Base-by-base conservation (phyloP, 73 alveolate species). In the Paramecium sonneborni region DNA sequence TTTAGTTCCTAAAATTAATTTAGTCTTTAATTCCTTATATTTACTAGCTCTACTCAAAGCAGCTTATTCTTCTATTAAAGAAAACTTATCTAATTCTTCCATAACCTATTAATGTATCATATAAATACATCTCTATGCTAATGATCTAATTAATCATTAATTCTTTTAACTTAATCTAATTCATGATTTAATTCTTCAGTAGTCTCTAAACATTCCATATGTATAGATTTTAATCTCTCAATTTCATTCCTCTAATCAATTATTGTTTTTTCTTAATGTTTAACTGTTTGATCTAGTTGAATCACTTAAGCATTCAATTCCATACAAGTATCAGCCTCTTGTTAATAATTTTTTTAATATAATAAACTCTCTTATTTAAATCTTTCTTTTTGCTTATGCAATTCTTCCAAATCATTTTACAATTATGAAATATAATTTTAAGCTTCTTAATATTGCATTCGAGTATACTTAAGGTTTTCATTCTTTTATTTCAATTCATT, bases 381-480 rank as follows among this genome's bases (percentile, higher is more conserved):
- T n/a, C 41, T 79, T 26, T 79, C 90, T 21, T 79, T 79, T 46
- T 79, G 24, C 28, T 79, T 79, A 34, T 79, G 90, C n/a, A 79
- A 24, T 44, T 79, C 90, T 21, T 79, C 90, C 10, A 79, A 12
- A 79, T 79, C 90, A 79, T 79, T 79, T 44, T 79, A 79, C 34
- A 79, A 79, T 20, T 26, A 43, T 6, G 90, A 38, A 43, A 79
- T 79, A 44, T 79, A 79, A 24, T 79, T 79, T 14, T 79, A 18
- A 38, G 90, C 90, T 79, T 79, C 90, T 24, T 79, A 43, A 79
- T 79, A 79, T 34, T 79, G 12, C 72, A 79, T 30, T 46, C 90
- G n/a, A 5, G 90, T 79, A 44, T 79, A 79, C 21, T 79, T 79
- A 6, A 79, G 72, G 20, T 79, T 79, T 79, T 79, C 90, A 79